These are phyloP conservation scores for Boletus pseudopeckii DNA, from an alignment of 768 basidiomycete species.

Conservation along the genomic window DNA sequence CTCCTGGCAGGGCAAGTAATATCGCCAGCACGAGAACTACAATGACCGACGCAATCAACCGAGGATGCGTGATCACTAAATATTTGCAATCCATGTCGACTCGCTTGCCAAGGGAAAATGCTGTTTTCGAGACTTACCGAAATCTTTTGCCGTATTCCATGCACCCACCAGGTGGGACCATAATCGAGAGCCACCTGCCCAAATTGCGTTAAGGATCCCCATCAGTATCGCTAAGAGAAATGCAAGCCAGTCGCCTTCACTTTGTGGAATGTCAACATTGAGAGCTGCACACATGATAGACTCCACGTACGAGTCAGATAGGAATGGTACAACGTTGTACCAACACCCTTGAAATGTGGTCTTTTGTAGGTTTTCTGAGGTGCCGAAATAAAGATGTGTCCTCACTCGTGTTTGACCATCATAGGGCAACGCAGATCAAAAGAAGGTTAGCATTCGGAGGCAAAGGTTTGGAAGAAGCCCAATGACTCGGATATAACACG, in stretches of 20 bases:
- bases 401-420: not conserved
- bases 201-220: accelerated
- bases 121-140: not conserved
- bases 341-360: not conserved
- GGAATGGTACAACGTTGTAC: not conserved
- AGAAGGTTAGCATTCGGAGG: not conserved
- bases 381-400: not conserved
- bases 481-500: not conserved
- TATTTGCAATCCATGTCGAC: not conserved
- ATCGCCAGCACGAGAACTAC: not conserved
- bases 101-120: not conserved
- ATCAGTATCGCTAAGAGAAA: accelerated
- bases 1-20: not conserved
- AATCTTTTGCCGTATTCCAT: not conserved
- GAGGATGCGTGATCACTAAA: not conserved
- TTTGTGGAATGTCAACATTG: not conserved
- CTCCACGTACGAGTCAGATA: not conserved
- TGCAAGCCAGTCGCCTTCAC: not conserved
- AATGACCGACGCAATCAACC: accelerated
- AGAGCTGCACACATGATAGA: not conserved
- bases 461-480: not conserved
- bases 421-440: not conserved
- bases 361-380: slow-evolving; percentile 4
- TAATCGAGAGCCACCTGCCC: accelerated
- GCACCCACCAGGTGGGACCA: not conserved